Evolutionary conservation across 2,329 filamentous ascomycete genomes (phyloP), one percentile per base, ranked within the genome.

Genomic region (Ceratocystis alfenasii): DNA sequence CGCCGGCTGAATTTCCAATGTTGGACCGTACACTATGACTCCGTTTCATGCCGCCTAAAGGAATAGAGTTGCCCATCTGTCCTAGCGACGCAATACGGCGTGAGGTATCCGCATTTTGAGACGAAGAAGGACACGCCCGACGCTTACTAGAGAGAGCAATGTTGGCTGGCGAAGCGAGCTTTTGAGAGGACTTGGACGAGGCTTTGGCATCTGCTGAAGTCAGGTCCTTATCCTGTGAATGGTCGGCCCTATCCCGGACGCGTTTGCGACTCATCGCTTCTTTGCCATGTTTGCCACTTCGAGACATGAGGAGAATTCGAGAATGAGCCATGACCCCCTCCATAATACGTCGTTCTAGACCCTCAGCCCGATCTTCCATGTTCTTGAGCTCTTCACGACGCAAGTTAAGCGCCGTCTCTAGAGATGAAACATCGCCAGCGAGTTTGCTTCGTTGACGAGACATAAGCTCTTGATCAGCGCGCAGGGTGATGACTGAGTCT

Each of bases 271-370:
- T 83, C 82, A 85, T 84, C 68, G 78, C 76, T 64, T 84, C 82
- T 5, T 75, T 75, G 61, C 79, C 78, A 12, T 75, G 75, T 10
- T 76, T 76, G 70, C 78, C 79, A 70, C 74, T 77, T 77, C 89
- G 87, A 70, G 85, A 80, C 78, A 94, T 88, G 67, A 97, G 83
- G n/a, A 96, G 81, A 30, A 93, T 86, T 5, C 93, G 88, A 22
- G 93, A 96, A 74, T 97, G 93, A 71, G 97, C 92, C 77, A 99
- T 95, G 69, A 97, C 90, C 30, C 93, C 92, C 70, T 97, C 93
- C 41, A 99, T 78, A 70, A 99, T 96, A 30, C 94, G 87, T 64
- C 92, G 88, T 77, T 99, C 94, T 28, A 99, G 80, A 2, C 85
- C 84, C 74, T 96, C 91, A 2, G 93, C 94, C 69, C 93, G 88